Evolutionary conservation across 192 early-diverging fungal species (phyloP), one percentile per base, ranked within the genome.

Genomic region (Coemansia sp.): DNA sequence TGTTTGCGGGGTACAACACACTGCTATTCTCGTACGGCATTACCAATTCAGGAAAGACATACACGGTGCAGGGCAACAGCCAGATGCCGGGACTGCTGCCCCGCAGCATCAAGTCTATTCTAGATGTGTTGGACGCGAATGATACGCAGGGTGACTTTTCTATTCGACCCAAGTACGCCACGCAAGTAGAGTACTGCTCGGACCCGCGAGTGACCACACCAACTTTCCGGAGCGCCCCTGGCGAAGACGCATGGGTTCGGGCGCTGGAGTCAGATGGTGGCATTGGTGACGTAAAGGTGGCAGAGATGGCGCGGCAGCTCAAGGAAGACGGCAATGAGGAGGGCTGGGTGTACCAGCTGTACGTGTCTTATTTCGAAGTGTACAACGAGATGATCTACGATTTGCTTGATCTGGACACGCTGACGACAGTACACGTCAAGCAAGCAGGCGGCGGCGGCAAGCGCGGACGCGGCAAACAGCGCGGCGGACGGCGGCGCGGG

Each of bases 341-440:
- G 44, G 73, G 87, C 24, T 88, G 87, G 62, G 90, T 90, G 62
- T 98, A 89, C 68, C 74, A 90, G 10, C 82, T 98, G 32, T 90
- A 92, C 69, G 89, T 95, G 26, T 93, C 90, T 8, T 98, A 93
- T 74, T 69, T 93, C 26, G 96, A 98, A 62, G 88, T 98, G 25
- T 95, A 95, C 71, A 91, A 87, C 51, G 92, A 94, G 65, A 87
- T 81, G 64, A 88, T 98, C 14, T 90, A 89, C 55, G 96, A 98
- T 60, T 78, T 98, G 32, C 73, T 98, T 32, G 85, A 82, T 26
- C 69, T 78, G 49, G 50, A 64, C 0, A 80, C 77, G n/a, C 64
- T 80, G 23, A 80, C 77, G 5, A 74, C 71, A 5, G 77, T 73
- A n/a, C 67, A 70, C 9, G 71, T 73, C 8, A 54, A 52, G 53